Base-by-base conservation (phyloP, 2,329 filamentous ascomycete species). In the Penicillium sp. region DNA sequence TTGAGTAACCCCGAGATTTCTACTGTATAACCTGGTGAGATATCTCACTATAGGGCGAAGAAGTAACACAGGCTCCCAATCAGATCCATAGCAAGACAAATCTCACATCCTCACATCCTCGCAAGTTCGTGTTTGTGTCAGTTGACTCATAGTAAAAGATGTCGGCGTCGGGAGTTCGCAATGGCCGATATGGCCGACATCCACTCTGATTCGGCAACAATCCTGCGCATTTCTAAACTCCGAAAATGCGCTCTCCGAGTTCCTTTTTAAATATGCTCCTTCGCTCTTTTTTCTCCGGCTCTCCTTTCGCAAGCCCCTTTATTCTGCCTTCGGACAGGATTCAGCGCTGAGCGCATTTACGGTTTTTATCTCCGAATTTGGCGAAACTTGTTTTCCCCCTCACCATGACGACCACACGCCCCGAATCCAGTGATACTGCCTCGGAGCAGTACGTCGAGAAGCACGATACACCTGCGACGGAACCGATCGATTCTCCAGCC, bases 361-460 rank as follows among this genome's bases (percentile, higher is more conserved):
- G 22, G 31, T 5, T 18, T 10, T 39, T 18, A 44, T 14, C 42
- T 16, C 24, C 21, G 1, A 14, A 11, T 49, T 7, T 27, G 24
- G 24, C 6, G 24, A 43, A 49, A 14, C 14, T 52, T 36, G 42
- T 50, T 51, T 38, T 40, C 31, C n/a, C 22, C 14, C 18, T 27
- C 7, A 38, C 21, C 44, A 54, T 21, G 54, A 40, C 40, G 57
- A 62, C 13, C 13, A n/a, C 31, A 34, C 31, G 14, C 34, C 34
- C 11, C 14, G 39, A 51, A 3, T 52, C 58, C 16, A 63, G 60
- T 48, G 54, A 59, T 43, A 62, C 62, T 11, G 52, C 47, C 11
- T 45, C 54, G 18, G 51, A 49, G 13, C 48, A 47, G 16, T 27
- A 54, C 18, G n/a, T 31, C 18, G 59, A 60, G 36, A 65, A 63